Base-by-base conservation (phyloP, 129 eudicot species). In the Deinandra increscens region DNA sequence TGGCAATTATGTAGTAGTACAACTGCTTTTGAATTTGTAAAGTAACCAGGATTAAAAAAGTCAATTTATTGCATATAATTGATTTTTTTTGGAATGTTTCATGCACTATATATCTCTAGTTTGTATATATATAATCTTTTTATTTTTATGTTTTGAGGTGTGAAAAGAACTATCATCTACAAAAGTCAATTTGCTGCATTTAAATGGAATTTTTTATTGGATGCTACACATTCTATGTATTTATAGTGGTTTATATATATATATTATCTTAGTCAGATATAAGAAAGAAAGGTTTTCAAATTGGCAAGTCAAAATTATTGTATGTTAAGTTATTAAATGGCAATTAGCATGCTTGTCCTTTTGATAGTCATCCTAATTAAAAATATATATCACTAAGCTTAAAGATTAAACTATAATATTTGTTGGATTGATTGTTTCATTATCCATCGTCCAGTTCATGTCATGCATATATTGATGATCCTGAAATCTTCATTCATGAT, bases 401-500 rank as follows among this genome's bases (percentile, higher is more conserved):
- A 20, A 54, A 54, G 9, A 10, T 14, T 54, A 50, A 58, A 13
- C 41, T 9, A 1, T 29, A 12, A 34, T 60, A 33, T 60, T 31
- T 15, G 20, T 33, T 33, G 37, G 26, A 44, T 66, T 29, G 4
- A n/a, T 45, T 46, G 43, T 46, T 45, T 46, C 14, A 8, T 26
- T 45, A 45, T 66, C n/a, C 29, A 26, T 46, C n/a, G n/a, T 64
- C 46, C 10, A 53, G 10, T 66, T 26, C n/a, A 68, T 56, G 42
- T 67, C 29, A 17, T 33, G 46, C 61, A 15, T 64, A 81, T 37
- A 45, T 13, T 50, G 38, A 68, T 78, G 18, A 14, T n/a, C 37
- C 2, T 45, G 64, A 77, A 63, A 39, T 59, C 23, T 41, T 74
- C 8, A 43, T 51, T 62, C 20, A 42, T 55, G 56, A 60, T 64